phyloP scores from a whole-genome alignment of 2,329 filamentous ascomycete genomes.

The Phaeosphaeriaceae sp. region DNA sequence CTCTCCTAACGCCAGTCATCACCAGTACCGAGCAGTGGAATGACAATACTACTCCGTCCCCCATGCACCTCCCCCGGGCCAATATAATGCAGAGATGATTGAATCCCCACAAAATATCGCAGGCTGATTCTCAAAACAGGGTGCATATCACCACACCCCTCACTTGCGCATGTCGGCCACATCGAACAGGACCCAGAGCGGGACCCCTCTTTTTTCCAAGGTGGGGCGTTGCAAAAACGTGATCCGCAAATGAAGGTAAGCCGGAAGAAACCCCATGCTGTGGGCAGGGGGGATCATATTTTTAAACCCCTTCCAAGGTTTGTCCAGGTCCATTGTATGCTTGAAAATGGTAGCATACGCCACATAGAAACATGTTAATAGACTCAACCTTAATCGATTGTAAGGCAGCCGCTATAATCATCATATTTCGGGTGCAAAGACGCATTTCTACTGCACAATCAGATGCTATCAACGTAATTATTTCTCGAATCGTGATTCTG shows the following conservation, averaged over 20 bases:
- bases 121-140: not conserved
- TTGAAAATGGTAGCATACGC: slow-evolving; percentile 9
- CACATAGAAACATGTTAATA: slow-evolving; percentile 1
- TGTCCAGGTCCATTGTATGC: slow-evolving; percentile 1
- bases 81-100: slow-evolving; percentile 6
- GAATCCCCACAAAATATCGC: slow-evolving; percentile 5
- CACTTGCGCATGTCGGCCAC: not conserved
- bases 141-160: not conserved
- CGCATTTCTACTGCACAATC: not conserved
- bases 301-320: slow-evolving; percentile 14
- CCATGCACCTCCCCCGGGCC: not conserved
- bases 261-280: slow-evolving; percentile 9
- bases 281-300: slow-evolving; percentile 12
- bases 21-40: too few species aligned
- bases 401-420: slow-evolving; percentile 1
- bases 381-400: slow-evolving; percentile 1
- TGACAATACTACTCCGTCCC: too few species aligned
- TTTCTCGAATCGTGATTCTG: not conserved
- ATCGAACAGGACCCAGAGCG: slow-evolving; percentile 10
- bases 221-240: slow-evolving; percentile 4
- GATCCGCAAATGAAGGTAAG: slow-evolving; percentile 23
- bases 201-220: slow-evolving; percentile 16
- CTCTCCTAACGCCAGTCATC: too few species aligned
- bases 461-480: not conserved
- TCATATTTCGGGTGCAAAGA: slow-evolving; percentile 12